Evolutionary conservation across 2,329 filamentous ascomycete genomes (phyloP).

Genomic region (Aureobasidium subglaciale): DNA sequence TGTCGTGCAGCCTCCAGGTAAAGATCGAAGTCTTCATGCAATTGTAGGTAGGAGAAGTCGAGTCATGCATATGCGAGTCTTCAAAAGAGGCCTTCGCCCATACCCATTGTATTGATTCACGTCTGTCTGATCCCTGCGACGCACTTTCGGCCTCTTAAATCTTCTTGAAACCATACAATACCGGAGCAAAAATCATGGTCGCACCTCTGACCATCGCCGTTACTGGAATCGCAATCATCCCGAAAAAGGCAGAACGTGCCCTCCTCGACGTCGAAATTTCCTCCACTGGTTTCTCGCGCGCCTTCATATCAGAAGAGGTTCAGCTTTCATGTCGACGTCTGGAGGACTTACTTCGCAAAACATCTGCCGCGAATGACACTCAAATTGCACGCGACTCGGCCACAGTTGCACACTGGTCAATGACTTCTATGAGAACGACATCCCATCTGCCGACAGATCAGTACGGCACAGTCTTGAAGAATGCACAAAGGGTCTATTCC

Average conservation of each 20-base stretch:
- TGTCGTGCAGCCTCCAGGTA: neutral
- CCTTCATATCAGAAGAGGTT: neutral
- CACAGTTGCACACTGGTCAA: neutral
- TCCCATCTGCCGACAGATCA: neutral
- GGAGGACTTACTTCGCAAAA: neutral
- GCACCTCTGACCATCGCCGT: conserved; percentile 5
- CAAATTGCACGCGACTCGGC: neutral
- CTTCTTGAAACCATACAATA: neutral
- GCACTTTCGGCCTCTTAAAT: neutral
- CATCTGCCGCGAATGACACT: neutral
- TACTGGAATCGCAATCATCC: neutral
- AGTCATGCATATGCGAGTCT: neutral
- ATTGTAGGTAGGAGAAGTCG: neutral
- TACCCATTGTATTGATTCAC: neutral
- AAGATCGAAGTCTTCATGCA: neutral
- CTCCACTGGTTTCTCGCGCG: neutral
- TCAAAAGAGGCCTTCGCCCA: neutral
- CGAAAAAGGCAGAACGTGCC: neutral
- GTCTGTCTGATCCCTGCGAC: neutral
- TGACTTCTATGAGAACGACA: neutral
- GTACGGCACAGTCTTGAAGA: neutral
- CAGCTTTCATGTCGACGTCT: neutral
- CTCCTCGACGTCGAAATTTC: neutral
- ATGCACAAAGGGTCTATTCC: neutral
- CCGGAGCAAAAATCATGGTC: no score